phyloP scores from a whole-genome alignment of 495 filamentous ascomycete species.

The Chlorociboria aeruginascens region DNA sequence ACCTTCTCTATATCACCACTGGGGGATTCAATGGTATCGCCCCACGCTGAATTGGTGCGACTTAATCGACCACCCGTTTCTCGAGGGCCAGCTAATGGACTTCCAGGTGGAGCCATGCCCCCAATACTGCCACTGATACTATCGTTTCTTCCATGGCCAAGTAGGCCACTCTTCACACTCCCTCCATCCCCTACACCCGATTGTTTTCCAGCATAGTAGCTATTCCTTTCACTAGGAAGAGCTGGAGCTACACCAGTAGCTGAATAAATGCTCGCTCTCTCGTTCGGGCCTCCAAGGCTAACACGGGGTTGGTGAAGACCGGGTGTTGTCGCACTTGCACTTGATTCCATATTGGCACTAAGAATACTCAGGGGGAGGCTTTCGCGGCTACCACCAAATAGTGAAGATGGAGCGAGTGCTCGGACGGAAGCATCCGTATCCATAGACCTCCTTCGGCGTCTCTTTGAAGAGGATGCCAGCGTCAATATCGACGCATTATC shows the following conservation, averaged over 20 bases:
- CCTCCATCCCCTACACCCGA: conserved; percentile 51
- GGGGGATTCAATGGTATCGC: conserved; percentile 5
- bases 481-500: conserved; percentile 96
- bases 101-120: conserved; percentile 36
- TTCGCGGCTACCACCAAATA: conserved; percentile 84
- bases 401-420: conserved; percentile 78
- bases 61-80: conserved; percentile 19
- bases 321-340: conserved; percentile 3
- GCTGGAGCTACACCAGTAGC: conserved; percentile 57
- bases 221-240: conserved; percentile 62
- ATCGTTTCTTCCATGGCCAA: conserved; percentile 70
- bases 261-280: conserved; percentile 81
- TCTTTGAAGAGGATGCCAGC: conserved; percentile 89
- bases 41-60: conserved; percentile 44
- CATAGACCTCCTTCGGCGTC: conserved; percentile 74
- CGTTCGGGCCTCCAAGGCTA: conserved; percentile 47
- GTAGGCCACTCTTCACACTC: conserved; percentile 64
- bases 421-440: conserved; percentile 95
- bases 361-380: conserved; percentile 81
- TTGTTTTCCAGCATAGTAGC: conserved; percentile 65
- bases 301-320: conserved; percentile 39
- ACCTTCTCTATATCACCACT: conserved; percentile 4
- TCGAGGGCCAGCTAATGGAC: conserved; percentile 38
- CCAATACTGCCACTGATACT: conserved; percentile 69
- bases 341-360: conserved; percentile 49